Evolutionary conservation across 352 stramenopile genomes (phyloP).

Genomic region (Pythium aristosporum): DNA sequence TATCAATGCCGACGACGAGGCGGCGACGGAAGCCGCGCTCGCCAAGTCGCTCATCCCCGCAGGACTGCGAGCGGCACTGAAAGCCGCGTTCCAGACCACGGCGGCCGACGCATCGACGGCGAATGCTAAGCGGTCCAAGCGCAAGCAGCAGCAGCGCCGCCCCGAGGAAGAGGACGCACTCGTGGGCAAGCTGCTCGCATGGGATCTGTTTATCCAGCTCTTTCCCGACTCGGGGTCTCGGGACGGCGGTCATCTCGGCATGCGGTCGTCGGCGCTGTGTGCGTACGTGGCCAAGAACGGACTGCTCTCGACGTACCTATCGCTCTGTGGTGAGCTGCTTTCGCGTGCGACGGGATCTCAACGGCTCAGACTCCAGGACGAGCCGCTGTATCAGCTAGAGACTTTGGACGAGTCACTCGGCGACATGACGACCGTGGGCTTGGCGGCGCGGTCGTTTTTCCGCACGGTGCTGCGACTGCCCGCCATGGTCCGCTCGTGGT

Average conservation of each 20-base stretch:
- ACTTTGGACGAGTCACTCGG: conserved; percentile 32
- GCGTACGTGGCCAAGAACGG: conserved; percentile 58
- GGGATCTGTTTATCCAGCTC: conserved; percentile 82
- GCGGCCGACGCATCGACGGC: not conserved
- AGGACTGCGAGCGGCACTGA: conserved; percentile 57
- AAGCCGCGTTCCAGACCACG: conserved; percentile 39
- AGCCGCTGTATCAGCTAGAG: conserved; percentile 41
- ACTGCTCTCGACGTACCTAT: conserved; percentile 66
- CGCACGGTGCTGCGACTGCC: conserved; percentile 78
- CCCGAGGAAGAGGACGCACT: conserved; percentile 50
- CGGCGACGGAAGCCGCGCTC: conserved; percentile 62
- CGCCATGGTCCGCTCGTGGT: conserved; percentile 88
- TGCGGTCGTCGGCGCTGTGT: conserved; percentile 73
- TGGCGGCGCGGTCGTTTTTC: conserved; percentile 77
- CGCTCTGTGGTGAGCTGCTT: conserved; percentile 57
- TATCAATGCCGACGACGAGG: conserved; percentile 80
- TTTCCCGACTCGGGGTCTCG: conserved; percentile 49
- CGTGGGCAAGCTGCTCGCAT: conserved; percentile 58
- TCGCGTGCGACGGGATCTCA: conserved; percentile 52
- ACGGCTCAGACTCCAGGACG: conserved; percentile 44
- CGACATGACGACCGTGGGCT: conserved; percentile 23
- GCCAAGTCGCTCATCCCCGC: conserved; percentile 64
- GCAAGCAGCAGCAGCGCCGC: conserved; percentile 42
- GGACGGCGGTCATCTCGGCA: conserved; percentile 25
- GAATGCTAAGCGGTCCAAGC: conserved; percentile 28